phyloP scores from a whole-genome alignment of 75 land plant genomes.

The Sequoia sempervirens region DNA sequence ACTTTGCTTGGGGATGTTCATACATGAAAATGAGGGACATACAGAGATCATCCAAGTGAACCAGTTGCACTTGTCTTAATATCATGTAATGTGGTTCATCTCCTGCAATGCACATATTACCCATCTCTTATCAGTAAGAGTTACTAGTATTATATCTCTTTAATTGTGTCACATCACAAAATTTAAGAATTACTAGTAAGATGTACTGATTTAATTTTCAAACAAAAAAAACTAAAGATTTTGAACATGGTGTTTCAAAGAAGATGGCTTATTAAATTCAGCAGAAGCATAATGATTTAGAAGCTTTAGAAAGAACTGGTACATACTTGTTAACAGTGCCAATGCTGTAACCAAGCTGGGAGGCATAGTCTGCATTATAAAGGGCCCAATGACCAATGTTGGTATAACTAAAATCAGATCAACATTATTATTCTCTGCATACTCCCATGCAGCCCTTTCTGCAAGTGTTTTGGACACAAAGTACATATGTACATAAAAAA shows the following conservation, averaged over 20 bases:
- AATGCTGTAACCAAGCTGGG: slow-evolving; percentile 38
- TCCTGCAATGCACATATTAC: neutral
- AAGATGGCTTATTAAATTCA: no score
- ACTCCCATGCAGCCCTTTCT: slow-evolving; percentile 69
- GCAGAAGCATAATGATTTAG: no score
- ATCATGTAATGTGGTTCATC: neutral
- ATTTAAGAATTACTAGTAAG: no score
- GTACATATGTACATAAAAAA: slow-evolving; percentile 39
- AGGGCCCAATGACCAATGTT: slow-evolving; percentile 49
- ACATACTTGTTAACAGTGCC: slow-evolving; percentile 48
- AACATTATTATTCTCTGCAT: slow-evolving; percentile 52
- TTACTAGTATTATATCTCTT: neutral
- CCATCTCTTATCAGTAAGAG: neutral
- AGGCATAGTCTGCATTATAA: slow-evolving; percentile 34
- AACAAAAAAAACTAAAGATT: no score
- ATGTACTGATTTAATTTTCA: no score
- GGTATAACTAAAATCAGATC: slow-evolving; percentile 63
- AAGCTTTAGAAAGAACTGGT: no score
- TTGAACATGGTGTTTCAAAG: no score
- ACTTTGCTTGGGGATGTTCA: slow-evolving; percentile 44
- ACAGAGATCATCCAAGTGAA: slow-evolving; percentile 61
- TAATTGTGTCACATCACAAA: neutral
- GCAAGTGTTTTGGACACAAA: slow-evolving; percentile 59
- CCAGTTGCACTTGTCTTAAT: slow-evolving; percentile 18
- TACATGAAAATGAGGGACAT: slow-evolving; percentile 40